phyloP scores from a whole-genome alignment of 495 filamentous ascomycete species.

The Hyaloscypha variabilis region DNA sequence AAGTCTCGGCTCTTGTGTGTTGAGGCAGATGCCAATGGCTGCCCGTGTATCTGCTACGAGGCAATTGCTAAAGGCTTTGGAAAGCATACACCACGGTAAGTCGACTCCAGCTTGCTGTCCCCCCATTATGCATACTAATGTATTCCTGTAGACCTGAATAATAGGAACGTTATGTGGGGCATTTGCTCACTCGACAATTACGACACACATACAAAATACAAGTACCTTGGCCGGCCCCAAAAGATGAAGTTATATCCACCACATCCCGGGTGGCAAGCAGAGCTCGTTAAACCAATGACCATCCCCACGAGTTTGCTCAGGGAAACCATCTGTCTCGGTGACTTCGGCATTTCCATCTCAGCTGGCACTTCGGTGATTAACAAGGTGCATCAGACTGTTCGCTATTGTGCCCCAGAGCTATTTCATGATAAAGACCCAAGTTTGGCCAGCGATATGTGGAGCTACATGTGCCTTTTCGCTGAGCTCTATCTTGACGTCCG shows the following conservation, averaged over 20 bases:
- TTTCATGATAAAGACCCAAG: constrained; percentile 34
- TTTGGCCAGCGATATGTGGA: constrained; percentile 41
- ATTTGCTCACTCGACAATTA: background rate
- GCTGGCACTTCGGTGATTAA: constrained; percentile 21
- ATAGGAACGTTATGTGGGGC: background rate
- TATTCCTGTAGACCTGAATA: constrained; percentile 1
- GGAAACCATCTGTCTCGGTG: background rate
- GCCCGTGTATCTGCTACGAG: constrained; percentile 38
- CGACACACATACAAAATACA: background rate
- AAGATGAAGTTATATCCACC: too few relatives aligned
- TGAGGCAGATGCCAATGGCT: constrained; percentile 24
- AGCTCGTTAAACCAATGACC: background rate
- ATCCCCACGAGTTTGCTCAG: background rate
- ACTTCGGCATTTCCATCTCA: constrained; percentile 25
- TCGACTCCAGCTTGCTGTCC: too few relatives aligned
- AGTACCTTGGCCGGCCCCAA: constrained; percentile 9
- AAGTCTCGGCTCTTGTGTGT: constrained; percentile 26
- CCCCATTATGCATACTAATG: constrained; percentile 1
- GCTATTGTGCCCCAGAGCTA: constrained; percentile 36
- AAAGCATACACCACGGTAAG: constrained; percentile 33
- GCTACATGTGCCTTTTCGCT: constrained; percentile 37
- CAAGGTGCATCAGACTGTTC: constrained; percentile 26
- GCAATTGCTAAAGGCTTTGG: constrained; percentile 36
- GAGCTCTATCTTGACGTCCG: constrained; percentile 31
- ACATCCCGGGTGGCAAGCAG: background rate